Base-by-base conservation (phyloP, 805 yeast species). In the Spathaspora gorwiae region DNA sequence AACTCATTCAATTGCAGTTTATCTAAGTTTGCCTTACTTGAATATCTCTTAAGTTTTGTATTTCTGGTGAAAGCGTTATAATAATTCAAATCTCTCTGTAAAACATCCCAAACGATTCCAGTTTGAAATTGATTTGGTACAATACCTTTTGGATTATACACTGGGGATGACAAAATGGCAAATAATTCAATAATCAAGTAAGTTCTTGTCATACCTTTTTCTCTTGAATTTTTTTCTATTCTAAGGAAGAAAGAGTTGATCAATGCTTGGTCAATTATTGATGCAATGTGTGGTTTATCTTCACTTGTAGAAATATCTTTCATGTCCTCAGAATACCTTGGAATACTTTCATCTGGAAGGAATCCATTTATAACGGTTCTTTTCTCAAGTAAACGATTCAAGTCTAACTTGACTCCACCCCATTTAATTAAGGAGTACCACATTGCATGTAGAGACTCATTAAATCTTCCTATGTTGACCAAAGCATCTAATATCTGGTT, bases 181-280 rank as follows among this genome's bases (percentile, higher is more conserved):
- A 66, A 49, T 5, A 67, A 45, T 39, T 68, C 73, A 19, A 54
- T 51, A 3, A 64, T 59, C 24, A 57, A 49, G 1, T 53, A 45
- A n/a, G 55, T 57, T 5, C 56, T 47, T 5, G 66, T 56, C 9
- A 33, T 37, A 19, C 54, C 52, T 31, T 46, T 41, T 14, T 35
- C 27, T 37, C 52, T 54, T 29, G 55, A 53, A 43, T 55, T 48
- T 37, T 61, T 65, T 42, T 57, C 59, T 24, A 67, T 54, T 47
- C 63, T 66, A 53, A 55, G 64, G 36, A 71, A 60, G 44, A 69
- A 60, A 36, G 58, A 60, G 36, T 68, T 70, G 8, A 71, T 54
- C 32, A 65, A 50, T 47, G 57, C 54, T 6, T 57, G 51, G 47
- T 70, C 76, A 26, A 40, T 33, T n/a, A 40, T 30, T 5, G 43